Base-by-base conservation (phyloP, 208 protist species). In the Trypanosoma avium region DNA sequence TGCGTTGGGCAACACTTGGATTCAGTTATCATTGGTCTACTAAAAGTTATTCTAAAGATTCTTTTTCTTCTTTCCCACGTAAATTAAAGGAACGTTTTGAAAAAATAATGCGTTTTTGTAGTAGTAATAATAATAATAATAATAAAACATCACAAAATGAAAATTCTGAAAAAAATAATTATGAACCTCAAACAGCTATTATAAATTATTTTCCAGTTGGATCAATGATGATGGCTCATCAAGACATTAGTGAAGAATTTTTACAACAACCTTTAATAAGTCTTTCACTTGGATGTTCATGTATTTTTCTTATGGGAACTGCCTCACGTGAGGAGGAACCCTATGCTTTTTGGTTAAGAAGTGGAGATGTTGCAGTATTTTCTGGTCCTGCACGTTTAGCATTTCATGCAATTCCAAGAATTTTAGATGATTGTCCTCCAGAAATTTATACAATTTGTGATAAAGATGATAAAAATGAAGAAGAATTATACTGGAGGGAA, bases 201-300 rank as follows among this genome's bases (percentile, higher is more conserved):
- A 86, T 96, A 21, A 96, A 96, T 61, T 96, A 92, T 77, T 96
- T 87, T 72, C 84, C 88, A 9, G 86, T 93, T 0, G 86, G 86
- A 6, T 67, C 79, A 24, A 92, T 84, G 78, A 90, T 96, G 82
- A 96, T 96, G 90, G 88, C 77, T 52, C 90, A 96, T 58, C 88
- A 93, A 57, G 90, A 96, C 56, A 57, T 88, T n/a, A 94, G 88
- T 67, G 90, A 96, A 64, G 79, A 87, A 50, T 61, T 61, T 47
- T 52, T 94, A 27, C 56, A 82, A 32, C 83, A 90, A 61, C 90
- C 90, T 29, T 67, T 96, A 10, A 64, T 96, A 32, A 90, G 80
- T 47, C 40, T 92, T 26, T 91, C 82, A 7, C 73, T 96, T 4
- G 90, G 90, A 21, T 87, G 85, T 77, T 91, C 84, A 0, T 75